Base-by-base conservation (phyloP, 495 filamentous ascomycete genomes). In the Aspergillus heteromorphus region DNA sequence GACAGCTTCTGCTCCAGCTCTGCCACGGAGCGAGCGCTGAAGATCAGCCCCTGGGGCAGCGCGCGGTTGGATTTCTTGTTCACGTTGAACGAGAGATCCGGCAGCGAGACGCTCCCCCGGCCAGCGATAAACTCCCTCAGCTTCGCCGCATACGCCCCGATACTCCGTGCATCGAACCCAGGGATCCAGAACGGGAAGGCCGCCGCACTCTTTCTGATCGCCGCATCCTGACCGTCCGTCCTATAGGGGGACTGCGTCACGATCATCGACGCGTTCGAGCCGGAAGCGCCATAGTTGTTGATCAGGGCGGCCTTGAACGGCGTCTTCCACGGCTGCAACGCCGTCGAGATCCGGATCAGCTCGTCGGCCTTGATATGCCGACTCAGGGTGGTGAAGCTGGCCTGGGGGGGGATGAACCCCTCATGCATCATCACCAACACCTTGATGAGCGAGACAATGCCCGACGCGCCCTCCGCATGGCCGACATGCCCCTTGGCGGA, bases 401-500 rank as follows among this genome's bases (percentile, higher is more conserved):
- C 69, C 40, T 72, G 76, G 1, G 68, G 65, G 0, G 71, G 71
- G 8, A 79, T 70, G 0, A 49, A 38, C 11, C 63, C 59, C 1
- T 75, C 30, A 6, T 73, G 66, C 18, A 82, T 73, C 77, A 82
- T 80, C 6, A 76, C 48, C 2, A 79, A 49, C 0, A 67, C 52
- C 53, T 80, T 80, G 42, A 80, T 64, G 19, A 81, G 52, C 0
- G 66, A 57, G 0, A 68, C 54, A 0, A 76, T 60, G 2, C 79
- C 79, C 1, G 77, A 74, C 0, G 76, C 63, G 2, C 62, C 62
- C 53, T 83, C 80, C 0, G 69, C 68, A 42, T 83, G 80, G 0
- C 80, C 80, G 8, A 82, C 55, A 7, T 65, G 58, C 0, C 68
- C 66, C 53, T 83, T 83, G 14, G 78, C 70, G 0, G 77, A 77